Percentiles rank a stretch among this genome's conserved stretches.
phyloP scores from a whole-genome alignment of 139 green algal species.

The Gonium pectorale region DNA sequence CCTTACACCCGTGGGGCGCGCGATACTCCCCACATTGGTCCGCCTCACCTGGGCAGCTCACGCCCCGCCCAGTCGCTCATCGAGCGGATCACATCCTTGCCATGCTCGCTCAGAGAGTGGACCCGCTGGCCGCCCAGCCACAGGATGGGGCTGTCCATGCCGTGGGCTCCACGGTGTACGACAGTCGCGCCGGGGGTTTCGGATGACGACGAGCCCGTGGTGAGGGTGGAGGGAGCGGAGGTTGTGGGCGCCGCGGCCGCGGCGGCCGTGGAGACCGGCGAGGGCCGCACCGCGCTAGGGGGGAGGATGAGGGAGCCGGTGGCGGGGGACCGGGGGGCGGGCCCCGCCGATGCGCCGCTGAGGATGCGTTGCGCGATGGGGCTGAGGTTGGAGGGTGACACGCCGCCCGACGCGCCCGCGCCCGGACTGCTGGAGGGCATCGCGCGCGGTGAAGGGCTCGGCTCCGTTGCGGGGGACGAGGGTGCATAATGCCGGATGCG shows the following conservation, averaged over 20 bases:
- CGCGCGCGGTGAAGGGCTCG: too few species aligned
- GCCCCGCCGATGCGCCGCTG: slow-evolving; percentile 15
- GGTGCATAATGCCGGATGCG: too few species aligned
- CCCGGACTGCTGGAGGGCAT: too few species aligned
- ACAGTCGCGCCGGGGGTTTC: neutral
- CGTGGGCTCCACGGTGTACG: too few species aligned
- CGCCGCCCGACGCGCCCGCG: too few species aligned
- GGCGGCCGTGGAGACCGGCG: neutral
- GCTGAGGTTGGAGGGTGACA: slow-evolving; percentile 2
- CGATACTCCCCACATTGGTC: too few species aligned
- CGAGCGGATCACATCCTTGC: slow-evolving; percentile 73
- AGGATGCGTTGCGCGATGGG: slow-evolving; percentile 3
- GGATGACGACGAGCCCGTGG: neutral
- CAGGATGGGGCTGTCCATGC: slow-evolving; percentile 33
- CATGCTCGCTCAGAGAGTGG: slow-evolving; percentile 67
- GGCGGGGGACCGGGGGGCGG: neutral
- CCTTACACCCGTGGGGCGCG: too few species aligned
- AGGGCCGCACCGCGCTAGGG: neutral
- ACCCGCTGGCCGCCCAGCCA: slow-evolving; percentile 67
- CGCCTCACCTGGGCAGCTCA: slow-evolving; percentile 57
- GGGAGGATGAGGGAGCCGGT: slow-evolving; percentile 2
- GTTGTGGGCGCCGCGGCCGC: neutral
- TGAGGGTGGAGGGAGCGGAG: neutral
- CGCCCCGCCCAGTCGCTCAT: slow-evolving; percentile 70
- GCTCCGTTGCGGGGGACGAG: too few species aligned